Base-by-base conservation (phyloP, 768 basidiomycete species). In the Lentinula boryana region DNA sequence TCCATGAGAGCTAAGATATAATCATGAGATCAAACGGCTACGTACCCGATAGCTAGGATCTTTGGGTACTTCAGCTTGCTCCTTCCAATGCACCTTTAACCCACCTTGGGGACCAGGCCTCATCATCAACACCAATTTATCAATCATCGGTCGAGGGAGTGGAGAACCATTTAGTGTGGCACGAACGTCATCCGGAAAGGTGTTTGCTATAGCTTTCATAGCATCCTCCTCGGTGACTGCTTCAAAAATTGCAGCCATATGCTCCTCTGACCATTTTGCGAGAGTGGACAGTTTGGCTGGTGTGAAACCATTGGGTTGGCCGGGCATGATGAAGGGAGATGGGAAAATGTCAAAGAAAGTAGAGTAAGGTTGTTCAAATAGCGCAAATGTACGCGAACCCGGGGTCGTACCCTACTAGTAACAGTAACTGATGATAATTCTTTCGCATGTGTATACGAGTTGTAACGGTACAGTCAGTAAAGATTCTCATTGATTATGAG, bases 241-340 rank as follows among this genome's bases (percentile, higher is more conserved):
- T 66, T 84, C 82, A 66, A 84, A 84, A 53, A 84, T 72, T 51
- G 68, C 71, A 40, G 69, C 71, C 63, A 83, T 83, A 66, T 81
- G 82, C 60, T 73, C 70, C 21, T 68, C 63, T 3, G 83, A 84
- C 83, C 83, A 84, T 4, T 78, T 72, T 18, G 77, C 73, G 62
- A 84, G 69, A 13, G 78, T 74, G 49, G 74, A 67, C 31, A 82
- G 75, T 65, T 69, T 69, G 35, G 35, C 12, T 6, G 38, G 21
- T 3, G 38, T 13, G 23, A n/a, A n/a, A 38, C 46, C 46, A 13
- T 46, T 21, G 32, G 12, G 13, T 12, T 57, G 56, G 9, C 44
- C 27, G 21, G 13, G 36, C 21, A 54, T 54, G 53, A 23, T 48
- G 21, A 48, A 7, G 27, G 27, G 27, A 27, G 27, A 27, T 27